Evolutionary conservation across 306 rosid genomes (phyloP).

Genomic region (Oemleria cerasiformis): DNA sequence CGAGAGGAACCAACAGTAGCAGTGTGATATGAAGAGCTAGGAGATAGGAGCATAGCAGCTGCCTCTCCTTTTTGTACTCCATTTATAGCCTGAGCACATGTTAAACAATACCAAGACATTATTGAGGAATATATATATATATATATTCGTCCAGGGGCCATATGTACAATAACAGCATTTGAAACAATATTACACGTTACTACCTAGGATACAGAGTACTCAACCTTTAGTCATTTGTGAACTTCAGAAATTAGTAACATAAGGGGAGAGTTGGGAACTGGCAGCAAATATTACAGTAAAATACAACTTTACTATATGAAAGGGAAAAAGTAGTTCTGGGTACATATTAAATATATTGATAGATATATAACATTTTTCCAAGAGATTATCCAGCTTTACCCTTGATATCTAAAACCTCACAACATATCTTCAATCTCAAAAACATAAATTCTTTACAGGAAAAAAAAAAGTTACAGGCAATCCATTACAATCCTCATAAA

Average conservation of each 20-base stretch:
- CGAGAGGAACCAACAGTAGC: conserved; percentile 39
- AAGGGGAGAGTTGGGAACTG: neutral
- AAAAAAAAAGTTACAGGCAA: neutral
- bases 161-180: neutral
- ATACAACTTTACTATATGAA: neutral
- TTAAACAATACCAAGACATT: conserved; percentile 2
- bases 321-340: too few species aligned
- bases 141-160: neutral
- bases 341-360: neutral
- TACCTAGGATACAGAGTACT: neutral
- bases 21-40: conserved; percentile 46
- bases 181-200: neutral
- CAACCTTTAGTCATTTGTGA: neutral
- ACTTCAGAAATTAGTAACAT: neutral
- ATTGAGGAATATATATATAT: neutral
- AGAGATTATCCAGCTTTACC: neutral
- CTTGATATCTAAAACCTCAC: neutral
- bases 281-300: neutral
- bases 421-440: neutral
- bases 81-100: conserved; percentile 51
- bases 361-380: neutral
- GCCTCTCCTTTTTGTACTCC: conserved; percentile 81
- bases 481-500: neutral
- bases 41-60: conserved; percentile 90
- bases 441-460: neutral